These are phyloP conservation scores for Pistacia atlantica DNA, from an alignment of 345 rosid genomes.

Conservation along the genomic window DNA sequence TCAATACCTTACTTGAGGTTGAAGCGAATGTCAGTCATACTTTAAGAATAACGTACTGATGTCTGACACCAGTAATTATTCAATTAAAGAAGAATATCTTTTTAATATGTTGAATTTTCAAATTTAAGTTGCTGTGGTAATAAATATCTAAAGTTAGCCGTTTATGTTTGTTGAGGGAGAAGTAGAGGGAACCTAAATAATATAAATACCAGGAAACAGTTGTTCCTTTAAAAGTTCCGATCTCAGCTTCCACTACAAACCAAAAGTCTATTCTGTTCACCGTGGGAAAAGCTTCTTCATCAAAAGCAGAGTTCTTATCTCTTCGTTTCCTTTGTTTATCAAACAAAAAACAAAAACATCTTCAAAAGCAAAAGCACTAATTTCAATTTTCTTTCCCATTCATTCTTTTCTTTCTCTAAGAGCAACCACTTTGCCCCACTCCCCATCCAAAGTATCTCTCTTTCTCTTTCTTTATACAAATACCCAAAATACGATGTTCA, in stretches of 20 bases:
- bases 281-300: neutral
- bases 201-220: too few relatives aligned
- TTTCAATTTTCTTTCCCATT: neutral
- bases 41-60: too few relatives aligned
- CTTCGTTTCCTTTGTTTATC: slow-evolving; percentile 5
- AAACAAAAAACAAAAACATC: neutral
- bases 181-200: too few relatives aligned
- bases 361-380: slow-evolving; percentile 28
- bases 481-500: slow-evolving; percentile 8
- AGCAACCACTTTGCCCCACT: slow-evolving; percentile 63
- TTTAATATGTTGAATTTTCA: too few relatives aligned
- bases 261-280: too few relatives aligned
- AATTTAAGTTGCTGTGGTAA: too few relatives aligned
- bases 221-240: neutral
- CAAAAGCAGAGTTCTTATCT: neutral
- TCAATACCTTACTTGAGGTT: too few relatives aligned
- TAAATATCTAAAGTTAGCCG: too few relatives aligned
- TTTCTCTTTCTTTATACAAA: slow-evolving; percentile 14
- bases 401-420: slow-evolving; percentile 63
- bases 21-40: too few relatives aligned
- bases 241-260: neutral
- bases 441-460: slow-evolving; percentile 63
- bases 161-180: too few relatives aligned
- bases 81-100: too few relatives aligned
- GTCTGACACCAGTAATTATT: too few relatives aligned